Evolutionary conservation across 2,329 filamentous ascomycete species (phyloP).

Genomic region (Scleromitrula shiraiana): DNA sequence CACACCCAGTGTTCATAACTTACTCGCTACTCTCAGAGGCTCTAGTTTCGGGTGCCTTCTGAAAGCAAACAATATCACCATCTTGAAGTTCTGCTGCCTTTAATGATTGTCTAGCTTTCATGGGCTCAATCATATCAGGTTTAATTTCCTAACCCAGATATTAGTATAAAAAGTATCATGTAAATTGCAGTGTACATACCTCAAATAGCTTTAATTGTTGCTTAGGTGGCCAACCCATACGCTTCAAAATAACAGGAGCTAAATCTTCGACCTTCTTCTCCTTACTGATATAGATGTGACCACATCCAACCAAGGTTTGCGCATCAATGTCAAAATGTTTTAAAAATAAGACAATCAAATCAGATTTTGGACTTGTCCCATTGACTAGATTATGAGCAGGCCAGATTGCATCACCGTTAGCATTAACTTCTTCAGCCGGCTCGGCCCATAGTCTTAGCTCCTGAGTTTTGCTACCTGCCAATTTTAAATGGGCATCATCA

Average conservation of each 20-base stretch:
- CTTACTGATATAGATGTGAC: constrained; percentile 80
- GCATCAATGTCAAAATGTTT: constrained; percentile 80
- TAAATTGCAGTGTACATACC: constrained; percentile 32
- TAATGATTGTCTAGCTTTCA: constrained; percentile 86
- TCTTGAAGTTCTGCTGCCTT: constrained; percentile 92
- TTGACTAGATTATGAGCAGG: constrained; percentile 52
- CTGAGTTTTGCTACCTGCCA: constrained; percentile 56
- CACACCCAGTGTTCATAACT: neutral
- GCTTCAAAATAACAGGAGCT: constrained; percentile 64
- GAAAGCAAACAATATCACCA: constrained; percentile 94
- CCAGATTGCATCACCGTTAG: constrained; percentile 66
- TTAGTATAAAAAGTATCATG: constrained; percentile 16
- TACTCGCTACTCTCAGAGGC: constrained; percentile 28
- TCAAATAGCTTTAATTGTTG: constrained; percentile 71
- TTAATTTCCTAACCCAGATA: constrained; percentile 67
- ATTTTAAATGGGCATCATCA: constrained; percentile 64
- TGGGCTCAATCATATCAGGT: constrained; percentile 88
- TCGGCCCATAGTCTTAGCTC: constrained; percentile 83
- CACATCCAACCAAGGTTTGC: constrained; percentile 68
- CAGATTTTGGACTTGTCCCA: constrained; percentile 47
- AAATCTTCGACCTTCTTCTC: constrained; percentile 84
- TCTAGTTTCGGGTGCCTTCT: constrained; percentile 46
- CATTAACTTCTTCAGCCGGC: constrained; percentile 56
- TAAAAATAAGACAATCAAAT: constrained; percentile 74
- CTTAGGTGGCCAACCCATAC: constrained; percentile 81